Percentiles rank a stretch among this genome's conserved stretches.
These are phyloP conservation scores for Daldinia bambusicola DNA, from an alignment of 495 filamentous ascomycete genomes.

Conservation along the genomic window DNA sequence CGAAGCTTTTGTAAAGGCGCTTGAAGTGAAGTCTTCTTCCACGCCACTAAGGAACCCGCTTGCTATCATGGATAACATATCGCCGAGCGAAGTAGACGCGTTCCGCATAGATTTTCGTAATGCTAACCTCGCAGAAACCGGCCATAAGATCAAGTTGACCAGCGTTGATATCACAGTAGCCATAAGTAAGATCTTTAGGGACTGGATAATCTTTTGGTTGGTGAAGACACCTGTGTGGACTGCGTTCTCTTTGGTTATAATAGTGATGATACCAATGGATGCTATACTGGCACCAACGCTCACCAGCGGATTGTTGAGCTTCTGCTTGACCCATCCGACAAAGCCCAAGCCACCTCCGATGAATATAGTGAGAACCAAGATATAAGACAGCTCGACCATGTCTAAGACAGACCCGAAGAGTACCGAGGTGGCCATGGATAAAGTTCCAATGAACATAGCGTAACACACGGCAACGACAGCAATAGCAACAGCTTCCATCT, in stretches of 20 bases:
- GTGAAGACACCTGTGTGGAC: conserved; percentile 84
- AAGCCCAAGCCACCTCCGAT: conserved; percentile 90
- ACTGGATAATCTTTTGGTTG: conserved; percentile 83
- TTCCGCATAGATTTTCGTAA: conserved; percentile 80
- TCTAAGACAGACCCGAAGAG: conserved; percentile 74
- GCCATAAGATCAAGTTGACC: conserved; percentile 83
- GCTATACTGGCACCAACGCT: conserved; percentile 91
- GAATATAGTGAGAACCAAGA: conserved; percentile 84
- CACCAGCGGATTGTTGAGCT: conserved; percentile 83
- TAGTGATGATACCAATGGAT: conserved; percentile 89
- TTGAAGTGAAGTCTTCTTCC: conserved; percentile 75
- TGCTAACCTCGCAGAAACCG: conserved; percentile 79
- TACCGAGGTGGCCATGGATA: conserved; percentile 86
- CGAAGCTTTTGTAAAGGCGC: conserved; percentile 72
- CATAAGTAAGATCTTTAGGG: conserved; percentile 91
- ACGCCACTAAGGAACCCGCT: conserved; percentile 85
- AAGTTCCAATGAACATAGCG: conserved; percentile 79
- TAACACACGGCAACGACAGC: conserved; percentile 85
- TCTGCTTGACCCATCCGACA: conserved; percentile 93
- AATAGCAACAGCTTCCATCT: conserved; percentile 88
- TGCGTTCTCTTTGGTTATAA: conserved; percentile 91
- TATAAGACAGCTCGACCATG: conserved; percentile 77
- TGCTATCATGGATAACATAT: conserved; percentile 85
- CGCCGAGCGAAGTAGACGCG: conserved; percentile 78
- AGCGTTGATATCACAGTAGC: conserved; percentile 77